phyloP scores from a whole-genome alignment of 352 stramenopile species.

The Globisporangium nagaii region DNA sequence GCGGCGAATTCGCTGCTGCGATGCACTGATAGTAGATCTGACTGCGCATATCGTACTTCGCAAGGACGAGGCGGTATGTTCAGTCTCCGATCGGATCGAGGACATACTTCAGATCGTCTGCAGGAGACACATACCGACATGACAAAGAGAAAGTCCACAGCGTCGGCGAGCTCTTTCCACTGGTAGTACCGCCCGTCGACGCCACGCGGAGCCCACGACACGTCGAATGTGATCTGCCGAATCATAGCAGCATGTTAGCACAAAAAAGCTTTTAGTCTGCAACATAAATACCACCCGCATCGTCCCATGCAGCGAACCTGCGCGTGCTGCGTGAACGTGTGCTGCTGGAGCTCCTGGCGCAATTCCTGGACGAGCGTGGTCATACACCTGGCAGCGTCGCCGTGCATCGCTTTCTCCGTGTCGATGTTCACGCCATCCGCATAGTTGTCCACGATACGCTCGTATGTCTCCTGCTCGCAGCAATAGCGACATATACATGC shows the following conservation, averaged over 20 bases:
- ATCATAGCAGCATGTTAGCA: not conserved
- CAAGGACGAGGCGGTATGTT: no score
- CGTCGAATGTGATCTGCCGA: conserved; percentile 78
- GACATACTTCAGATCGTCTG: no score
- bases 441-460: conserved; percentile 56
- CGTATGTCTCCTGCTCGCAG: conserved; percentile 46
- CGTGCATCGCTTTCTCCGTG: conserved; percentile 64
- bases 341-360: conserved; percentile 40
- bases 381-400: conserved; percentile 36
- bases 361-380: conserved; percentile 55
- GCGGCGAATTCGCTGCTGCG: conserved; percentile 78
- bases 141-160: conserved; percentile 85
- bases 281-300: no score
- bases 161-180: conserved; percentile 59
- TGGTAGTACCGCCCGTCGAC: conserved; percentile 84
- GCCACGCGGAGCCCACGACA: conserved; percentile 67
- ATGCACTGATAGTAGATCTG: conserved; percentile 90
- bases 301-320: conserved; percentile 28
- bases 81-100: no score
- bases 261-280: no score
- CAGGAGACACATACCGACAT: conserved; percentile 72
- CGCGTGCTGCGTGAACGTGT: conserved; percentile 51
- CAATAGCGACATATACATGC: no score
- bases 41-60: conserved; percentile 91
- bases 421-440: conserved; percentile 84